Conservation (phyloP, 2,329 filamentous ascomycete species). For the Chrysosporium keratinophilum region DNA sequence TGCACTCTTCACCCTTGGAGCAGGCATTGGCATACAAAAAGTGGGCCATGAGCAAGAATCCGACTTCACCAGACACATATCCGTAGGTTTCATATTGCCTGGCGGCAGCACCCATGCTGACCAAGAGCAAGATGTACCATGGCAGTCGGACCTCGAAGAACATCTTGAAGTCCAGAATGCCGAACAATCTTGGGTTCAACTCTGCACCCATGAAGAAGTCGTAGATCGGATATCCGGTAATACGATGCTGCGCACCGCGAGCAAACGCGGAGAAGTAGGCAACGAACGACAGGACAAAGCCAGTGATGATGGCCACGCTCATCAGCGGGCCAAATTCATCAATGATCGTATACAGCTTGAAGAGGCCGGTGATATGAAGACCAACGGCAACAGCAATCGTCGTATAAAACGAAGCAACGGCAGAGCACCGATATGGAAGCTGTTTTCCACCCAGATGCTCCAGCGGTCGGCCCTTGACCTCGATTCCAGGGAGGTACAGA, state of each 20-base stretch:
- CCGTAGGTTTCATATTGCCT: constrained; percentile 78
- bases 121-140: constrained; percentile 80
- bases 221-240: constrained; percentile 73
- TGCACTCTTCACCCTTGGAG: constrained; percentile 83
- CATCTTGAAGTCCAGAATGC: constrained; percentile 83
- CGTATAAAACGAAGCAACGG: constrained; percentile 73
- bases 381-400: constrained; percentile 61
- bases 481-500: constrained; percentile 75
- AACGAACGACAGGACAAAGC: constrained; percentile 69
- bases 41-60: constrained; percentile 77
- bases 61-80: constrained; percentile 74
- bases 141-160: constrained; percentile 89
- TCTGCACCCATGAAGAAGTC: constrained; percentile 90
- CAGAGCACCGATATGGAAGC: constrained; percentile 90
- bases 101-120: constrained; percentile 64
- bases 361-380: constrained; percentile 73
- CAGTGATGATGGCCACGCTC: constrained; percentile 84
- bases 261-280: constrained; percentile 77
- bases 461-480: constrained; percentile 77
- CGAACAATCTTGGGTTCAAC: constrained; percentile 76
- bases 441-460: constrained; percentile 73
- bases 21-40: constrained; percentile 89
- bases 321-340: constrained; percentile 92
- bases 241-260: constrained; percentile 77
- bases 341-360: constrained; percentile 82